Evolutionary conservation across 805 yeast species (phyloP), one percentile per base, ranked within the genome.

Genomic region (Vanderwaltozyma yarrowii): DNA sequence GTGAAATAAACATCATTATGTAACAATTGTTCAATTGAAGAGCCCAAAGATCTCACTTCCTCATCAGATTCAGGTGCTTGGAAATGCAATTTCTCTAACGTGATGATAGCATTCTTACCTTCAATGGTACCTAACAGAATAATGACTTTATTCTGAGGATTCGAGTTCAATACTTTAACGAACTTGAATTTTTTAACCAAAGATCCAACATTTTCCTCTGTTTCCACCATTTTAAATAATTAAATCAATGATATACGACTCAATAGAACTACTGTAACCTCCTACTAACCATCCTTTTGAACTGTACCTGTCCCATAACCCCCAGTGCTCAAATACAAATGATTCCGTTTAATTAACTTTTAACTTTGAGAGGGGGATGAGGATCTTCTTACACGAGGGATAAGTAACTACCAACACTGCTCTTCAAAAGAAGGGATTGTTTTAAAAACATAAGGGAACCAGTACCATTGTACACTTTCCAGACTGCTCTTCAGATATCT

Each of bases 21-120:
- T 3, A 39, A 35, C 18, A 35, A 18, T 29, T 39, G 42, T 4
- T 39, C 36, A 14, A 35, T 29, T 77, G 80, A 17, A 11, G 11
- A 30, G 18, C n/a, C 12, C 12, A 27, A 19, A 3, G 33, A 14
- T 3, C 14, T 17, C 4, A 29, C 28, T 7, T 21, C 25, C 5
- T 31, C 20, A 9, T 18, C 33, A 14, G 28, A 24, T 3, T 11
- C 17, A 2, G 30, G 18, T 7, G 16, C 18, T 24, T 17, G 19
- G 56, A 82, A 86, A 39, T 76, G 80, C 0, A 86, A 66, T 55
- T 83, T 84, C 49, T 86, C 95, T 3, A 84, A 54, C 4, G 79
- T 66, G 11, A 86, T 48, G 14, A 89, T 78, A 4, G 96, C 95
- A 27, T 70, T 62, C 38, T 76, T 34, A 2, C 50, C 64, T 9